Evolutionary conservation across 1,139 yeast species (phyloP).

Genomic region (Diutina sp.): DNA sequence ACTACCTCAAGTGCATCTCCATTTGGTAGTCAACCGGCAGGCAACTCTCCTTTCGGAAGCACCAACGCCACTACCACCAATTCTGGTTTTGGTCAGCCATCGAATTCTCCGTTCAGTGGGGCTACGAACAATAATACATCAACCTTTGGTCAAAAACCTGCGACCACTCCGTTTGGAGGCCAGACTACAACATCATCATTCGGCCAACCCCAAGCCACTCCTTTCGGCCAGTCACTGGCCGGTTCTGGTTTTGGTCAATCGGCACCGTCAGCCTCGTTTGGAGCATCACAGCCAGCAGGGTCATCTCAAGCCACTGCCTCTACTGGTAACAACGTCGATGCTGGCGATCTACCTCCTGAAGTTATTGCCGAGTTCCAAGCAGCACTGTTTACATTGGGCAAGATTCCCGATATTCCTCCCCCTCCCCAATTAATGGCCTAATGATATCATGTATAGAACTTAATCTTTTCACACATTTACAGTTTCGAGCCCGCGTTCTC

Average conservation of each 20-base stretch:
- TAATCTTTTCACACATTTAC: not conserved
- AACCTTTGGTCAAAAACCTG: no score
- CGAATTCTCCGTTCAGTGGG: not conserved
- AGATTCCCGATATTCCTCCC: not conserved
- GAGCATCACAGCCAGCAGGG: not conserved
- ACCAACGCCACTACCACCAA: not conserved
- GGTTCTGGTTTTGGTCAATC: not conserved
- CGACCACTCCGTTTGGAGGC: no score
- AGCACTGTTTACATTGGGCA: not conserved
- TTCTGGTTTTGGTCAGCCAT: not conserved
- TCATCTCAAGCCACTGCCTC: not conserved
- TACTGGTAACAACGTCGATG: not conserved
- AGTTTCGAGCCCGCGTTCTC: not conserved
- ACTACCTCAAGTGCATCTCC: conserved; percentile 5
- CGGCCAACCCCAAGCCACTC: not conserved
- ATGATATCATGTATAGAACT: not conserved
- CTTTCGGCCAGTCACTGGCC: not conserved
- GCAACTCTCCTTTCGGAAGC: not conserved
- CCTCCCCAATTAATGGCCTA: not conserved
- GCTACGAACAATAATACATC: not conserved
- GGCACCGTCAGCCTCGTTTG: not conserved
- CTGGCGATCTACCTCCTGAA: not conserved
- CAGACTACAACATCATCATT: not conserved
- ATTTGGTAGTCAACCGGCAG: conserved; percentile 7
- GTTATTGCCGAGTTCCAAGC: not conserved